Evolutionary conservation across 495 filamentous ascomycete species (phyloP).

Genomic region (Articulospora tetracladia): DNA sequence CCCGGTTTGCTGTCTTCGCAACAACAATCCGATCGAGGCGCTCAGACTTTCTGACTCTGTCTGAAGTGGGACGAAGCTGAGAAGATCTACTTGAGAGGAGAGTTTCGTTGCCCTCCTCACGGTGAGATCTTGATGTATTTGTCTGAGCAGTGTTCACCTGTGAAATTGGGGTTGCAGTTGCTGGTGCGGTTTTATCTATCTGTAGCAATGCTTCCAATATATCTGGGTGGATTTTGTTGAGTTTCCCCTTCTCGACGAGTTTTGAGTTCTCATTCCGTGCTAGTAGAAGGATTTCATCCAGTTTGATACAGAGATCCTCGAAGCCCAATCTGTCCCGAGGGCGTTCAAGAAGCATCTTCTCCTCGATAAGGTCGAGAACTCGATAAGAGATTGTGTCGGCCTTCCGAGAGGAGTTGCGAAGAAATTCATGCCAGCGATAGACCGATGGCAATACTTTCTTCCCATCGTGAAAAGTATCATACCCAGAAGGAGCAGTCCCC

Average conservation of each 20-base stretch:
- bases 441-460: conserved; percentile 20
- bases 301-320: background rate
- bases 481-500: background rate
- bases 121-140: background rate
- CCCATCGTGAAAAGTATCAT: conserved; percentile 30
- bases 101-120: background rate
- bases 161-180: background rate
- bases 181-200: background rate
- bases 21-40: background rate
- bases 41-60: conserved; percentile 1
- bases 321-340: background rate
- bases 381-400: background rate
- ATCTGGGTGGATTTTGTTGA: background rate
- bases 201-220: background rate
- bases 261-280: background rate
- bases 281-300: background rate
- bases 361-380: conserved; percentile 6
- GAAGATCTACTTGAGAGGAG: background rate
- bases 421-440: conserved; percentile 27
- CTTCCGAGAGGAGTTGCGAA: conserved; percentile 6
- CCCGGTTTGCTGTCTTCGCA: conserved; percentile 1
- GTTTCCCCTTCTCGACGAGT: background rate
- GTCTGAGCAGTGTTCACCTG: background rate
- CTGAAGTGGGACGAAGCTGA: background rate
- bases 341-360: background rate